Evolutionary conservation across 2,329 filamentous ascomycete genomes (phyloP).

Genomic region (Epichloe brachyelytri): DNA sequence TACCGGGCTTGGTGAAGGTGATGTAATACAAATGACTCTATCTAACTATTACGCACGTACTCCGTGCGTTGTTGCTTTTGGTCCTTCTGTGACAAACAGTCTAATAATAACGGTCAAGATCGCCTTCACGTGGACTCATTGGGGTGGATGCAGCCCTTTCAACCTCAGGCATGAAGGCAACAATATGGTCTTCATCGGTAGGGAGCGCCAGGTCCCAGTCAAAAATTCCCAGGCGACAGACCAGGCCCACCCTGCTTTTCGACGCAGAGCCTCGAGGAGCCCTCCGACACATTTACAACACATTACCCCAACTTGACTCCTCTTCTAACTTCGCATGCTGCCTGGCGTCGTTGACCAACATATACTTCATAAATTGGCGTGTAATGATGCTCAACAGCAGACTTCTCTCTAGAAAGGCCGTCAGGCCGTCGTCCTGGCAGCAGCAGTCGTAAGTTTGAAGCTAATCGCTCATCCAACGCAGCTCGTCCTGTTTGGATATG

Average conservation of each 20-base stretch:
- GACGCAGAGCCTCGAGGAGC: constrained; percentile 4
- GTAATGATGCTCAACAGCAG: constrained; percentile 46
- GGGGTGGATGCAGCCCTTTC: background rate
- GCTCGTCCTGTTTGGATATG: background rate
- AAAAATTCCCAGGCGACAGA: constrained; percentile 1
- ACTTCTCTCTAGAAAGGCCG: constrained; percentile 45
- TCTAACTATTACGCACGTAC: too few species aligned
- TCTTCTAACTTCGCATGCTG: constrained; percentile 7
- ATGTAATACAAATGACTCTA: too few species aligned
- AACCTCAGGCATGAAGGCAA: constrained; percentile 4
- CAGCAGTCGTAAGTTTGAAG: constrained; percentile 34
- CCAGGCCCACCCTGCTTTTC: constrained; percentile 1
- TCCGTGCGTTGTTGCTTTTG: background rate
- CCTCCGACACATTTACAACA: constrained; percentile 6
- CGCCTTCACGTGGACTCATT: constrained; percentile 10
- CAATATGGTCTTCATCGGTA: background rate
- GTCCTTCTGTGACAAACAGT: background rate
- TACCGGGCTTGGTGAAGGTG: too few species aligned
- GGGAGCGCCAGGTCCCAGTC: background rate
- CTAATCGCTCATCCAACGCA: background rate
- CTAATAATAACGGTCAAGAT: constrained; percentile 8
- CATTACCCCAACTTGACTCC: background rate
- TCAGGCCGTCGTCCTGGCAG: constrained; percentile 41
- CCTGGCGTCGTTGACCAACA: constrained; percentile 15
- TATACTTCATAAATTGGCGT: constrained; percentile 11